Evolutionary conservation across 495 filamentous ascomycete species (phyloP).

Genomic region (Penicillium silybi): DNA sequence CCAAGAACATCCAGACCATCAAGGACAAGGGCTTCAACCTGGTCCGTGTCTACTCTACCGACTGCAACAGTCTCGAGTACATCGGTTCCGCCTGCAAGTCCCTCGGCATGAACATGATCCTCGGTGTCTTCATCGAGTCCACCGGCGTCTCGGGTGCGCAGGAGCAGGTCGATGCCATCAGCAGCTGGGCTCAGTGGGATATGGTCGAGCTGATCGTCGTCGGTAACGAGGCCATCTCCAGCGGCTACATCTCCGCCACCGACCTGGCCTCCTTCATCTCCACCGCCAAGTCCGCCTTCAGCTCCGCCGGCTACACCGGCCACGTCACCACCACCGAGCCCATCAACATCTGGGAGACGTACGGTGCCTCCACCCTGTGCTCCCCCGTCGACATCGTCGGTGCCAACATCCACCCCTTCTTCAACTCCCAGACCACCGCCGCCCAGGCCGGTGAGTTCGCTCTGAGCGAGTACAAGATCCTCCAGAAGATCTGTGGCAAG

Average conservation of each 20-base stretch:
- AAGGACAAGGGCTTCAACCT: constrained; percentile 69
- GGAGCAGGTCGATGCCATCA: constrained; percentile 68
- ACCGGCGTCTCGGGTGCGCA: constrained; percentile 55
- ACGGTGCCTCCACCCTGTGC: constrained; percentile 58
- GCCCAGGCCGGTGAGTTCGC: constrained; percentile 70
- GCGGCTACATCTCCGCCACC: constrained; percentile 55
- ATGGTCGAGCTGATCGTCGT: constrained; percentile 75
- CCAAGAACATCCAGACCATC: constrained; percentile 64
- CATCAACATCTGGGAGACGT: constrained; percentile 60
- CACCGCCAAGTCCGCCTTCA: constrained; percentile 44
- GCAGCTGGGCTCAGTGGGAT: constrained; percentile 69
- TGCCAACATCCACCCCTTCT: constrained; percentile 90
- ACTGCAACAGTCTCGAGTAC: constrained; percentile 75
- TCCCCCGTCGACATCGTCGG: constrained; percentile 69
- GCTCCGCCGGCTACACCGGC: constrained; percentile 64
- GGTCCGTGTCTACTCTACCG: constrained; percentile 87
- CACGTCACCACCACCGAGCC: constrained; percentile 84
- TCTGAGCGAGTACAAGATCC: constrained; percentile 56
- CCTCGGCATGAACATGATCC: constrained; percentile 69
- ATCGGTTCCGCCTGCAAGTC: constrained; percentile 61
- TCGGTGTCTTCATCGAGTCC: constrained; percentile 77
- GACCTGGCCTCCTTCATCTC: constrained; percentile 68
- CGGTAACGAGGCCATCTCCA: constrained; percentile 86
- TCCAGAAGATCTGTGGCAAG: constrained; percentile 64
- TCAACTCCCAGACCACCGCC: constrained; percentile 66